A percentile compares a stretch with the other conserved stretches of the same genome.
Conservation (phyloP, 768 basidiomycete species). For the Favolaschia claudopus region DNA sequence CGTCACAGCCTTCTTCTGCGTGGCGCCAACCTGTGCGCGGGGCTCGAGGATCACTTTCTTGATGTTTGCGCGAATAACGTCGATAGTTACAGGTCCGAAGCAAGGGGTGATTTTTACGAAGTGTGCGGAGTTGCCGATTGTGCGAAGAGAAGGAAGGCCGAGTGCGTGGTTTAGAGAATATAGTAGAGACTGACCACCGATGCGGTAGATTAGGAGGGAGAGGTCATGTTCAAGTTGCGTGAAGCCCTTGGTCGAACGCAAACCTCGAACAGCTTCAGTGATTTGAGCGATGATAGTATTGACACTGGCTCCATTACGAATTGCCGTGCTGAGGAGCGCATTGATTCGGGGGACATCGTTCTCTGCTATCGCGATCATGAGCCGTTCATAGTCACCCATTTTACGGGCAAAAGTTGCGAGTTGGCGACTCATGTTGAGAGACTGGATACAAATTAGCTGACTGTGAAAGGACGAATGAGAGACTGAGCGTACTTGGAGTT, state of each 20-base stretch:
- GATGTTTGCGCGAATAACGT: conserved; percentile 7
- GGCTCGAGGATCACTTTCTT: background rate
- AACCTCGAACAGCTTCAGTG: conserved; percentile 2
- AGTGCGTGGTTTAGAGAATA: conserved; percentile 22
- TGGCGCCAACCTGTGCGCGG: background rate
- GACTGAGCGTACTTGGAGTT: background rate
- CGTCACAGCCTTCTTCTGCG: background rate
- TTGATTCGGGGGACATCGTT: conserved; percentile 9
- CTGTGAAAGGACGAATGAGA: background rate
- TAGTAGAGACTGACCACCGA: conserved; percentile 12
- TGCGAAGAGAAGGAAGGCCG: conserved; percentile 11
- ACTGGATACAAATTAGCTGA: background rate
- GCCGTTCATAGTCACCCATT: background rate
- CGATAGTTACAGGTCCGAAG: background rate
- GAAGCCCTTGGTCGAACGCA: background rate
- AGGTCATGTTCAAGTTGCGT: conserved; percentile 9
- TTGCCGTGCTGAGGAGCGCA: background rate
- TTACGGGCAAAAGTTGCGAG: background rate
- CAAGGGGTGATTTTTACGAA: conserved; percentile 13
- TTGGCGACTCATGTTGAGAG: conserved; percentile 4
- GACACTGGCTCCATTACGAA: conserved; percentile 18
- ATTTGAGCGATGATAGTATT: conserved; percentile 8
- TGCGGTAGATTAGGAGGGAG: background rate
- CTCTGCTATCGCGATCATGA: conserved; percentile 11
- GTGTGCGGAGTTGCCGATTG: background rate